Evolutionary conservation across 345 rosid genomes (phyloP).

Genomic region (Salix brachista): DNA sequence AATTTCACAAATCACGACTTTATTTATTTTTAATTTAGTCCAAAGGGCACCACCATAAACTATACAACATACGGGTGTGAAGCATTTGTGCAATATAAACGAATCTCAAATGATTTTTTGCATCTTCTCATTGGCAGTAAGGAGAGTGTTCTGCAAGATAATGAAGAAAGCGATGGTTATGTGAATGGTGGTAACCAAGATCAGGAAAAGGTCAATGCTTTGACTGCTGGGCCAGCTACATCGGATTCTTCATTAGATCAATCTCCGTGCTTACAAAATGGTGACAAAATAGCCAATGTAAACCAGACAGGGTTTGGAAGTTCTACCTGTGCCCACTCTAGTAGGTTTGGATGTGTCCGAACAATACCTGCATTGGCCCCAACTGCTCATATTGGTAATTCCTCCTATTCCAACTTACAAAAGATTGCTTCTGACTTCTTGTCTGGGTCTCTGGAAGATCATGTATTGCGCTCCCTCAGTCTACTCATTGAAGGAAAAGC

Average conservation of each 20-base stretch:
- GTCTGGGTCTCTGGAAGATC: conserved; percentile 65
- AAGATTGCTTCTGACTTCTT: conserved; percentile 47
- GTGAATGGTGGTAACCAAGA: conserved; percentile 23
- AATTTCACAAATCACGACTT: too few relatives aligned
- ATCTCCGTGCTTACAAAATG: conserved; percentile 16
- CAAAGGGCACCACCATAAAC: too few relatives aligned
- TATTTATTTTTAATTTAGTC: too few relatives aligned
- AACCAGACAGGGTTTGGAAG: conserved; percentile 23
- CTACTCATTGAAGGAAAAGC: conserved; percentile 61
- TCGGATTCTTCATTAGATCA: conserved; percentile 16
- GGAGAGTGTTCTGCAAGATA: conserved; percentile 29
- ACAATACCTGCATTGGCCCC: conserved; percentile 57
- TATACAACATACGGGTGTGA: too few relatives aligned
- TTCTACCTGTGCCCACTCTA: conserved; percentile 35
- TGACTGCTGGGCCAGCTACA: neutral
- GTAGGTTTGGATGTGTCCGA: conserved; percentile 47
- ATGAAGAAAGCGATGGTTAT: conserved; percentile 2
- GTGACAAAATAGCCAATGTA: conserved; percentile 14
- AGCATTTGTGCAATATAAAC: neutral
- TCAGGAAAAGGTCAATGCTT: conserved; percentile 10
- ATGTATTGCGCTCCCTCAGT: conserved; percentile 51
- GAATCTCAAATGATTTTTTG: neutral
- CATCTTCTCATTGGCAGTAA: neutral
- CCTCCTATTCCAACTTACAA: conserved; percentile 44
- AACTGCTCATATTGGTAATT: conserved; percentile 42